Conservation (phyloP, 306 rosid genomes). For the Malus sylvestris region DNA sequence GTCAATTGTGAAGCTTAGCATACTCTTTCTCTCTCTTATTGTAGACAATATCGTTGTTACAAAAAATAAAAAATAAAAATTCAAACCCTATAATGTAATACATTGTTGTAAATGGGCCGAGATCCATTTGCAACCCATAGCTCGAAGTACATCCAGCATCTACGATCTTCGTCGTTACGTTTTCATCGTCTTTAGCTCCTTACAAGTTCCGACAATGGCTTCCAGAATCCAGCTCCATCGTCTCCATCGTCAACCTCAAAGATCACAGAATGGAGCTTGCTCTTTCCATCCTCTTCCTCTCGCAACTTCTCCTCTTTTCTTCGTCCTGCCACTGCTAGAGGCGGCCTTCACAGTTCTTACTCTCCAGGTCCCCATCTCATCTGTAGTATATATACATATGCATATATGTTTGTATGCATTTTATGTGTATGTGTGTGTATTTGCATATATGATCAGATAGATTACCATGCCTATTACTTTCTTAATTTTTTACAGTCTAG, state of each 20-base stretch:
- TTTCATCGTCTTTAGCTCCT: background rate
- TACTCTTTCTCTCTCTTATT: no score
- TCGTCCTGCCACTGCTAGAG: slow-evolving; percentile 38
- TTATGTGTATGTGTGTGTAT: background rate
- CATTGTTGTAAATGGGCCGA: background rate
- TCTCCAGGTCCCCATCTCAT: slow-evolving; percentile 39
- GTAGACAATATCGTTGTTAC: no score
- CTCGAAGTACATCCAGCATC: background rate
- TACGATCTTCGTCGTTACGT: background rate
- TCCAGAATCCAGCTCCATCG: background rate
- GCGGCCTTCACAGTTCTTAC: slow-evolving; percentile 21
- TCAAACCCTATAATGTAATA: no score
- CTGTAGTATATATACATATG: background rate
- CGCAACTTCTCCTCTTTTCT: slow-evolving; percentile 23
- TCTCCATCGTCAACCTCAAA: background rate
- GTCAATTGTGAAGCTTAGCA: no score
- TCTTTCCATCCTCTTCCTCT: slow-evolving; percentile 33
- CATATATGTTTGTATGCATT: background rate
- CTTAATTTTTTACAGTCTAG: background rate
- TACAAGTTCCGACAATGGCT: background rate
- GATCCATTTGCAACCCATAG: background rate
- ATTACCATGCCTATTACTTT: background rate
- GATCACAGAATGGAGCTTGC: slow-evolving; percentile 13
- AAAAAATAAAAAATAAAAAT: no score
- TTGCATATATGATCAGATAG: background rate